phyloP scores from a whole-genome alignment of 441 rosid species.

The Hura crepitans region DNA sequence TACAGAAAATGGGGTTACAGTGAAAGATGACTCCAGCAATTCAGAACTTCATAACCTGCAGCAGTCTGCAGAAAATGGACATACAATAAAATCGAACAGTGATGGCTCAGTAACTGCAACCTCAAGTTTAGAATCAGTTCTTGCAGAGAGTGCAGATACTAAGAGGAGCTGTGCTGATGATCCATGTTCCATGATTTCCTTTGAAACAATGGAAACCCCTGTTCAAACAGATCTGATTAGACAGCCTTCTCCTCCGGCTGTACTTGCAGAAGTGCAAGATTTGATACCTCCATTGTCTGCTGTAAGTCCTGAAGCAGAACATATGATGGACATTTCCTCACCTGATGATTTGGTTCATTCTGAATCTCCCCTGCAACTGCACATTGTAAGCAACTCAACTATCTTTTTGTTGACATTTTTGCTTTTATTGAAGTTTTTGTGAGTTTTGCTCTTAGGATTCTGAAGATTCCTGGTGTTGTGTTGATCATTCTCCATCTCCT shows the following conservation, averaged over 20 bases:
- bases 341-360: slow-evolving; percentile 49
- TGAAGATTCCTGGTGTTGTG: not conserved
- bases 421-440: slow-evolving; percentile 12
- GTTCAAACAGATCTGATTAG: slow-evolving; percentile 44
- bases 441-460: not conserved
- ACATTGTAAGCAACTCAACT: slow-evolving; percentile 60
- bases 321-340: slow-evolving; percentile 46
- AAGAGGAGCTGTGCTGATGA: slow-evolving; percentile 45
- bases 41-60: slow-evolving; percentile 42
- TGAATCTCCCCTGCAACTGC: slow-evolving; percentile 80
- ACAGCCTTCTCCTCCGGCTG: slow-evolving; percentile 95
- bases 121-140: slow-evolving; percentile 35
- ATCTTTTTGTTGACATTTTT: slow-evolving; percentile 10
- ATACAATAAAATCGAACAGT: slow-evolving; percentile 34
- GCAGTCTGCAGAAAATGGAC: slow-evolving; percentile 37
- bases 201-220: slow-evolving; percentile 59
- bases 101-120: slow-evolving; percentile 38
- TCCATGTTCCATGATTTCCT: slow-evolving; percentile 76
- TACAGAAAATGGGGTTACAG: slow-evolving; percentile 37
- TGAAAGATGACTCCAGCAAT: slow-evolving; percentile 33
- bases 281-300: slow-evolving; percentile 50
- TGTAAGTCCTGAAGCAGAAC: slow-evolving; percentile 42
- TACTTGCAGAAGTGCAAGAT: slow-evolving; percentile 90
- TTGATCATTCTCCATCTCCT: not conserved
- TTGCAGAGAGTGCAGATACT: slow-evolving; percentile 26